Evolutionary conservation across 2,329 filamentous ascomycete genomes (phyloP), one percentile per base, ranked within the genome.

Genomic region (Cladobotryum protrusum): DNA sequence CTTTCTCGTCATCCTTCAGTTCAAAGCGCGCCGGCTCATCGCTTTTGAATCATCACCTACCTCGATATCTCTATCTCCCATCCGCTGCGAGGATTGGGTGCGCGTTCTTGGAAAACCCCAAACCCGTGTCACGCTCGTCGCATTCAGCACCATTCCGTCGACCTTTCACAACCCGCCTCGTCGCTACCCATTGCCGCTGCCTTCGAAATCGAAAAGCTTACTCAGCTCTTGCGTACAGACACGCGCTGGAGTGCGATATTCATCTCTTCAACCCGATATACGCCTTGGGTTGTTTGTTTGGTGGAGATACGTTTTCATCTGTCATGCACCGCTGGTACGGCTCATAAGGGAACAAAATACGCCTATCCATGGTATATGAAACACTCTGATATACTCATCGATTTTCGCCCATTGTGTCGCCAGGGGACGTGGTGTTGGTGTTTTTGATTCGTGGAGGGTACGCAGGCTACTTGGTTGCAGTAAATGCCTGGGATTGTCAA

Each of bases 401-500:
- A 55, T 43, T 45, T 42, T 52, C 50, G 49, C 36, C 44, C 45
- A 29, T 48, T 49, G 51, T 46, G 51, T 53, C 50, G 50, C 18
- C 33, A 47, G 52, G 56, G 51, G 56, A 55, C 56, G 48, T 17
- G 43, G 42, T 55, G 43, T 35, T 46, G 47, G 47, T 50, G 43
- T 42, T 44, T 45, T 47, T 34, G 14, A 32, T 39, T n/a, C 39
- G 53, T 49, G 48, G 52, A 51, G 48, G 44, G 43, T 49, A 49
- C 48, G 47, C 52, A 51, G 48, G 37, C 18, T 47, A 17, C 34
- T 37, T 13, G 14, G 11, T 35, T 33, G 52, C 50, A 52, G 55
- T 63, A 60, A 61, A 79, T 79, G 77, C 75, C 77, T 55, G 74
- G 76, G 59, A 62, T 71, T 59, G 69, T 78, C 69, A 74, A 71